Conservation (phyloP, 2,329 filamentous ascomycete species). For the Plectosphaerella sp. region DNA sequence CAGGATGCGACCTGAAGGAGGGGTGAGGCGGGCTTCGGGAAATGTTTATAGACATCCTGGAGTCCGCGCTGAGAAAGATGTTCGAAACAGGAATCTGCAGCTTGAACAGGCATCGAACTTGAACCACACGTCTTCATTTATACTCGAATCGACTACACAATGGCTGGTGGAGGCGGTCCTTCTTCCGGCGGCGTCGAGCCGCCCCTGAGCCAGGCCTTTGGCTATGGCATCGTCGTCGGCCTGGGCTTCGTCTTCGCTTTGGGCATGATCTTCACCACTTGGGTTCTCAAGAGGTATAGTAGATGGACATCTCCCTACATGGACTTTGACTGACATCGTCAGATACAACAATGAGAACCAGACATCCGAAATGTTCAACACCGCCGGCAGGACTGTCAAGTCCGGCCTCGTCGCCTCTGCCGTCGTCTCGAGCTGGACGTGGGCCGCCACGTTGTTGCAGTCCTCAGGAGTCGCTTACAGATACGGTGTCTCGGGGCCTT, state of each 20-base stretch:
- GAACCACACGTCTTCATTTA: too few species aligned
- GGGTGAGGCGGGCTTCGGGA: too few species aligned
- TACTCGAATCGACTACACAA: too few species aligned
- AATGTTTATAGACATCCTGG: too few species aligned
- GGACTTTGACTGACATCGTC: too few species aligned
- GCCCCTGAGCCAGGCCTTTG: conserved; percentile 55
- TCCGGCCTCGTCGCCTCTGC: conserved; percentile 76
- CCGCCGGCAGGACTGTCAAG: conserved; percentile 75
- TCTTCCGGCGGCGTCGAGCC: too few species aligned
- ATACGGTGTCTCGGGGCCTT: conserved; percentile 54
- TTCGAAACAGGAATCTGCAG: too few species aligned
- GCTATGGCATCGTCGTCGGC: conserved; percentile 75
- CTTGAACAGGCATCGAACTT: too few species aligned
- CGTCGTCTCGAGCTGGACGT: conserved; percentile 82
- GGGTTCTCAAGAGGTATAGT: conserved; percentile 51
- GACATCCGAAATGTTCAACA: conserved; percentile 82
- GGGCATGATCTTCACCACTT: conserved; percentile 71
- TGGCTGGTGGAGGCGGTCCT: too few species aligned
- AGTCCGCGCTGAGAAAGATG: too few species aligned
- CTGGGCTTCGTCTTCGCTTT: conserved; percentile 71
- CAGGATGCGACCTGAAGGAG: too few species aligned
- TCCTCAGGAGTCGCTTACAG: conserved; percentile 69
- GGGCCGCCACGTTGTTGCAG: conserved; percentile 72
- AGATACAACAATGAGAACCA: conserved; percentile 61
- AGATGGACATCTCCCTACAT: too few species aligned